Evolutionary conservation across 306 rosid genomes (phyloP), one percentile per base, ranked within the genome.

Genomic region (Echinosophora koreensis): DNA sequence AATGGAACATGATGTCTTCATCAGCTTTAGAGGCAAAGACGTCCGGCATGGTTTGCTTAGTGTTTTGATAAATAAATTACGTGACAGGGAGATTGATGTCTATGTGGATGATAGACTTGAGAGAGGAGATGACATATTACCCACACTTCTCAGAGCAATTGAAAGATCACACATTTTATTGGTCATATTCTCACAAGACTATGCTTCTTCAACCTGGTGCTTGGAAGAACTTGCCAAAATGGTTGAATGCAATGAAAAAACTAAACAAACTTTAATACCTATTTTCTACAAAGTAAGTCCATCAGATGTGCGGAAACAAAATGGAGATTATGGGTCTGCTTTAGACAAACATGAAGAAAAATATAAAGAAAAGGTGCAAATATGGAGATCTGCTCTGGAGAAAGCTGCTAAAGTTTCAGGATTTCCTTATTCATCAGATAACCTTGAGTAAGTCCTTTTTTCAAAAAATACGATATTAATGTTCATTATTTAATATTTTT

Each of bases 11-110:
- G 73, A 67, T 46, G 57, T 67, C 3, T 67, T 67, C 12, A 67
- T 67, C 42, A 67, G 73, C 17, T 67, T 46, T 12, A 67, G 41
- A 28, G 73, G 73, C 27, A 27, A 12, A 67, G 72, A 66, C 18
- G 32, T n/a, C 4, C 12, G 73, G 4, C 10, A 1, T 46, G 42
- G 39, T 46, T 67, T 67, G 4, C 41, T 28, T 4, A 44, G 39
- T 27, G 27, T 46, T 27, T 46, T 67, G 58, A 12, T 1, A 27
- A 14, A 44, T 5, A 27, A 6, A 12, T 27, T 46, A 52, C 3
- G 11, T 15, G 57, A 7, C 3, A 28, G 4, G 58, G 3, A 28
- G 50, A 6, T 67, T 27, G 73, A 67, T 46, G 41, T 14, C 41
- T 67, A 5, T 28, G 73, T 46, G 3, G 73, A 67, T 47, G 58